A percentile compares a stretch with the other conserved stretches of the same genome.
Evolutionary conservation across 495 filamentous ascomycete genomes (phyloP).

Genomic region (Penicillium waksmanii): DNA sequence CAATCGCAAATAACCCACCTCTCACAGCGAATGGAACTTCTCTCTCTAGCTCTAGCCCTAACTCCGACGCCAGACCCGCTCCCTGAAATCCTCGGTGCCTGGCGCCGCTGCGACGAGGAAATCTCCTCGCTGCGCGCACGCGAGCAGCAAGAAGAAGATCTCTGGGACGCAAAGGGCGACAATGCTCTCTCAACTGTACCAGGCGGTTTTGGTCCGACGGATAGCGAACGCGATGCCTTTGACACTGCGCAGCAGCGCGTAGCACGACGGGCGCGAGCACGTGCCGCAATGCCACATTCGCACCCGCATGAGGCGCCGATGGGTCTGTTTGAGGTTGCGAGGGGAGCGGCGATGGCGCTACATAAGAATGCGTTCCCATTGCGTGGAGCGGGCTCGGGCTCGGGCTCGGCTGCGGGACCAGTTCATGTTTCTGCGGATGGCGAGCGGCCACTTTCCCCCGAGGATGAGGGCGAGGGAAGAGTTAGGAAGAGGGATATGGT

Average conservation of each 20-base stretch:
- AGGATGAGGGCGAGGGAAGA: constrained; percentile 50
- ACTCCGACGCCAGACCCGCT: constrained; percentile 73
- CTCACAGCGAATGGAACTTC: constrained; percentile 84
- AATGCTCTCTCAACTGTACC: constrained; percentile 55
- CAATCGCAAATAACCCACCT: constrained; percentile 46
- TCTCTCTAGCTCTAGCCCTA: constrained; percentile 81
- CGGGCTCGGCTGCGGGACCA: background rate
- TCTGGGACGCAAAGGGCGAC: constrained; percentile 72
- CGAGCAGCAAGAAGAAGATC: constrained; percentile 73
- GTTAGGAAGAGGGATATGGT: constrained; percentile 82
- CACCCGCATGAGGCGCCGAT: constrained; percentile 79
- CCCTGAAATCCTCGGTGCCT: constrained; percentile 81
- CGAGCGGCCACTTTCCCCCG: constrained; percentile 26
- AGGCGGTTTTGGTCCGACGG: constrained; percentile 61
- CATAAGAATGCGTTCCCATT: constrained; percentile 65
- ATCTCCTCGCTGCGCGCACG: constrained; percentile 66
- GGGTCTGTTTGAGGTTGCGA: constrained; percentile 90
- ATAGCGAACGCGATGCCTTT: constrained; percentile 50
- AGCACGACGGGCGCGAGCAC: constrained; percentile 40
- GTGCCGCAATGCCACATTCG: constrained; percentile 35
- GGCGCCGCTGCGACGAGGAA: constrained; percentile 88
- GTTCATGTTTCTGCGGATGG: constrained; percentile 20
- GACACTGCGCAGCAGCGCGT: constrained; percentile 46
- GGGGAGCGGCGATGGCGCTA: constrained; percentile 77
- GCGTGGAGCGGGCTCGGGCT: constrained; percentile 23